Base-by-base conservation (phyloP, 805 yeast species). In the Candida manassasensis region DNA sequence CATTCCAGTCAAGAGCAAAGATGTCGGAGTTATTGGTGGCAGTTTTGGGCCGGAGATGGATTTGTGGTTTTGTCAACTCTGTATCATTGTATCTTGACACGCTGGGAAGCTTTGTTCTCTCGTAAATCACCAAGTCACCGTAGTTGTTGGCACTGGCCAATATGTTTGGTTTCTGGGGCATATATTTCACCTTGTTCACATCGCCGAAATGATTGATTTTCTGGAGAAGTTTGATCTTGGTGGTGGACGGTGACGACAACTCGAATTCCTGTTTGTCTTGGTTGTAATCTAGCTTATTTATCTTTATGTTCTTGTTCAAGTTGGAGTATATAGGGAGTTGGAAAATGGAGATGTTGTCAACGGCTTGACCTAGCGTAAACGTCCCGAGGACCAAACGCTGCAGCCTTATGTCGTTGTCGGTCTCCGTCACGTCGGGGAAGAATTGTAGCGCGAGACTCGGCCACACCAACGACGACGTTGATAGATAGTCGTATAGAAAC, bases 111-210 rank as follows among this genome's bases (percentile, higher is more conserved):
- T 85, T 87, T 0, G 97, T 88, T 46, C 93, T 69, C 55, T 89
- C 95, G 56, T 80, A 85, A 3, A 89, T 59, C 34, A 71, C 75
- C 9, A 81, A 64, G 10, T 71, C 63, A 1, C 96, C 96, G 21
- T 61, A 54, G 27, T 81, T 76, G 28, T 84, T 77, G 7, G 79
- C 75, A 13, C 87, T 73, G 2, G 89, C 86, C 4, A 89, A 68
- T 4, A 89, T 50, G 49, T 88, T 93, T 2, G 93, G 93, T 49
- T 89, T 89, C 45, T 83, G 90, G 0, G 96, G 95, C 79, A 84
- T 75, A 48, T 74, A 76, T 24, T 81, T 67, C 0, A 84, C 79
- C 41, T 75, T 73, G 52, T 86, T 85, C 37, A 88, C 80, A 43
- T 82, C 93, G 2, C 85, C 88, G 1, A 62, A 55, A 45, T 79